A percentile compares a stretch with the other conserved stretches of the same genome.
Conservation (phyloP, 768 basidiomycete genomes). For the Sutorius australiensis region DNA sequence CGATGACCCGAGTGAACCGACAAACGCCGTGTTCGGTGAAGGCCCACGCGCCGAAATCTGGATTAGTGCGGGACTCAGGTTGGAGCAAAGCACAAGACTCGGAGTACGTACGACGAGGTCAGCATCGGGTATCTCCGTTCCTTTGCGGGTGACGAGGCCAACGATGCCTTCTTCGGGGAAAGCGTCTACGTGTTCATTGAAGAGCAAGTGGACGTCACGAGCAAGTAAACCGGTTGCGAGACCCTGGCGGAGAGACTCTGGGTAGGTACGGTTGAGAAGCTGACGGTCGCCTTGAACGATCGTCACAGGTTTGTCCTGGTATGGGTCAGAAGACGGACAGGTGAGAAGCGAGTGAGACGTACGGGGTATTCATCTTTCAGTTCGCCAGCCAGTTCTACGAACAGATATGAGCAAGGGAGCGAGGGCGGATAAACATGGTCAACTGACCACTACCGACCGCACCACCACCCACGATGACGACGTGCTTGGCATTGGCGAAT, state of each 20-base stretch:
- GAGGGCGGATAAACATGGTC: not conserved
- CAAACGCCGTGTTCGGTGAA: conserved; percentile 52
- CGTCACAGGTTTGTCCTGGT: conserved; percentile 45
- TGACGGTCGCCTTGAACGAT: conserved; percentile 53
- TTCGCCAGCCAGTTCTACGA: conserved; percentile 43
- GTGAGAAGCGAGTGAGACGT: conserved; percentile 7
- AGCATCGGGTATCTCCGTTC: conserved; percentile 42
- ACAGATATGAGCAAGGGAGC: not conserved
- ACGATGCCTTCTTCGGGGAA: conserved; percentile 35
- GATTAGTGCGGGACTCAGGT: not conserved
- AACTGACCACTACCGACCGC: conserved; percentile 48
- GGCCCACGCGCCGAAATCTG: conserved; percentile 31
- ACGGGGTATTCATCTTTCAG: conserved; percentile 41
- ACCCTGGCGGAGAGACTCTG: conserved; percentile 47
- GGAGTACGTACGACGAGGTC: conserved; percentile 53
- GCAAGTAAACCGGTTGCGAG: conserved; percentile 39
- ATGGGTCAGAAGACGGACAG: conserved; percentile 5
- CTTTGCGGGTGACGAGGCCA: conserved; percentile 47
- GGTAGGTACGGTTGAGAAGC: conserved; percentile 58
- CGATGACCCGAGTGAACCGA: conserved; percentile 41
- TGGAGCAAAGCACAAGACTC: not conserved
- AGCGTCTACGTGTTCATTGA: conserved; percentile 51
- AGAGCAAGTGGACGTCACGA: conserved; percentile 48
- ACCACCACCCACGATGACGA: conserved; percentile 56
- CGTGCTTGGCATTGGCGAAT: conserved; percentile 35